Evolutionary conservation across 805 yeast species (phyloP), one percentile per base, ranked within the genome.

Genomic region (Barnettozyma wickerhamii): DNA sequence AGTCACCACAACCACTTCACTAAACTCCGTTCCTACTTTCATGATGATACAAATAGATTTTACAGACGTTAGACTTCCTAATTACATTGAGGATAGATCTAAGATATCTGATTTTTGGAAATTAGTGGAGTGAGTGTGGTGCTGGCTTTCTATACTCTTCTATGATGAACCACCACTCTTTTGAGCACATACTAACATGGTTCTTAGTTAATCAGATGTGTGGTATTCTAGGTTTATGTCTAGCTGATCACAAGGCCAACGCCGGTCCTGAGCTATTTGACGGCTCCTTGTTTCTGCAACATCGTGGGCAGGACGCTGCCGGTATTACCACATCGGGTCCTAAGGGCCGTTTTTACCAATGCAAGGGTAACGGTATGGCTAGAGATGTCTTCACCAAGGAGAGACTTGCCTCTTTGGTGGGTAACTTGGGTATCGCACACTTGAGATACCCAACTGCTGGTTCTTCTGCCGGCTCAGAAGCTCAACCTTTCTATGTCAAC

Each of bases 281-380:
- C 61, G 96, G 96, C 6, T 83, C 91, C 48, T 78, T 89, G 68
- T 91, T 84, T 62, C 70, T 93, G 47, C 99, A 93, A 62, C 99
- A 93, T 60, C 77, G 99, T 59, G 99, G 99, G 34, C 99, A 93
- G 68, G 99, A 93, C 63, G 99, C 99, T 10, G 96, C 97, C n/a
- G 99, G 99, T 49, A 91, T 93, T 41, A 93, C 88, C 19, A 93
- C 99, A 7, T 88, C 96, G 62, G 98, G 96, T 40, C 71, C 84
- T 33, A 80, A 91, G 47, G 99, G 98, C 49, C 75, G 99, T 45
- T 75, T 93, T 44, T 90, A 87, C 68, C 98, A 91, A 68, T 93
- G 99, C 65, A 93, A 93, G 68, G 99, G 99, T 55, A 91, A 89
- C 63, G 99, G 99, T 51, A 87, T 93, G 96, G 98, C 96, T 44